Base-by-base conservation (phyloP, 2,329 filamentous ascomycete species). In the Aureobasidium sp. region DNA sequence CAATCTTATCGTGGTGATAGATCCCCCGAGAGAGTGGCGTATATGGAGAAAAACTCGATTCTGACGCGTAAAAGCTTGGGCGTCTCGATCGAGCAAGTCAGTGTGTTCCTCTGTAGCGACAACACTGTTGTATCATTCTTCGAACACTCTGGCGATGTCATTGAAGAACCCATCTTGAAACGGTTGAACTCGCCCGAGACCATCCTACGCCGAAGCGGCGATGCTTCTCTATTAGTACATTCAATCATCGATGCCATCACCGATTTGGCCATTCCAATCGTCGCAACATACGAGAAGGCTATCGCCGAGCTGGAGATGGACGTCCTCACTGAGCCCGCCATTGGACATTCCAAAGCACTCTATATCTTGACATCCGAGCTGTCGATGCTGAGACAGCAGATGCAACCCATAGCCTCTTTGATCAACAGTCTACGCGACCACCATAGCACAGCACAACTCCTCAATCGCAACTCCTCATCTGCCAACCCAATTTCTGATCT, bases 51-150 rank as follows among this genome's bases (percentile, higher is more conserved):
- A 13, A 84, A 95, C 72, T 92, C 90, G 0, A 84, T 87, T 1
- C 78, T 96, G 3, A 80, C 84, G 1, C 75, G 80, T 0, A 87
- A 85, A 66, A 81, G 85, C 3, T 78, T 93, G 29, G 87, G 86
- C 3, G 89, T 96, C 44, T 88, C 87, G 10, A 88, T 92, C 5
- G 92, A 97, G 74, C 92, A 97, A 73, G 92, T 96, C 3, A 92
- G 90, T 4, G 85, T 96, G 61, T 96, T 97, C 70, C 78, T 97
- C 17, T 92, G 88, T 2, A 82, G 85, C 13, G 91, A 96, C 74
- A 95, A 96, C 70, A 93, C 88, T 0, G 87, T 96, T 60, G 92
- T 95, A 26, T 93, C 90, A 17, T 96, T 97, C 74, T 97, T 97
- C 68, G 92, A 97, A 75, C 83, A 87, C 46, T 96, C 91, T 0